Conservation (phyloP, 495 filamentous ascomycete species). For the Neurospora sp. region DNA sequence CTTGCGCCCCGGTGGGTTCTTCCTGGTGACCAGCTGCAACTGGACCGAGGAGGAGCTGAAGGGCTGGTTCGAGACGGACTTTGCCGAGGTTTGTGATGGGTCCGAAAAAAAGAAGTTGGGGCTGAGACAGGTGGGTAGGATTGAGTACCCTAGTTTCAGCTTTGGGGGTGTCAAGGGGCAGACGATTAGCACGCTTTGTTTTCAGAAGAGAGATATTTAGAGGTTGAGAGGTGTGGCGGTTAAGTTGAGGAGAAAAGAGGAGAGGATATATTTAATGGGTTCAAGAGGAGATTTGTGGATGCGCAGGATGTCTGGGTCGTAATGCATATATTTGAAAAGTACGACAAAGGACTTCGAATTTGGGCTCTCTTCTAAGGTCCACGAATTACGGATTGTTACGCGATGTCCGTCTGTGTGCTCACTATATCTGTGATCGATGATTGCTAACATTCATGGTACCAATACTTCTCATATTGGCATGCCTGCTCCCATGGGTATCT, state of each 20-base stretch:
- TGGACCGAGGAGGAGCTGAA: conserved; percentile 88
- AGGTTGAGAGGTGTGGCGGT: not conserved
- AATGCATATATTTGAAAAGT: not conserved
- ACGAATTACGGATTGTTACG: not conserved
- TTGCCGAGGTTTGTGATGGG: conserved; percentile 3
- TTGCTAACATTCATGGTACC: not conserved
- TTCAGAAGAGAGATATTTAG: conserved; percentile 34
- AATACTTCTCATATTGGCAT: not conserved
- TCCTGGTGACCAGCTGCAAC: conserved; percentile 91
- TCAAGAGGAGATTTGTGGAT: not conserved
- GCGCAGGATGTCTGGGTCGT: not conserved
- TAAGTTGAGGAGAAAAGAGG: not conserved
- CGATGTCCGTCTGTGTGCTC: not conserved
- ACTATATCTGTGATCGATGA: not conserved
- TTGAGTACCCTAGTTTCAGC: conserved; percentile 73
- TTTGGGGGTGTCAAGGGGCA: conserved; percentile 83
- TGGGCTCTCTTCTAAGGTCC: not conserved
- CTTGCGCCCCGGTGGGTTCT: conserved; percentile 57
- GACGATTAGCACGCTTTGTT: conserved; percentile 75
- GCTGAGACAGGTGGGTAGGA: conserved; percentile 45
- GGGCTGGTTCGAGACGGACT: conserved; percentile 53
- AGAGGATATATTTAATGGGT: not conserved
- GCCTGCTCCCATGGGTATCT: not conserved
- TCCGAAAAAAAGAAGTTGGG: conserved; percentile 1
- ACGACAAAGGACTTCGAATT: not conserved